Evolutionary conservation across 768 basidiomycete species (phyloP).

Genomic region (Suillus subaureus): DNA sequence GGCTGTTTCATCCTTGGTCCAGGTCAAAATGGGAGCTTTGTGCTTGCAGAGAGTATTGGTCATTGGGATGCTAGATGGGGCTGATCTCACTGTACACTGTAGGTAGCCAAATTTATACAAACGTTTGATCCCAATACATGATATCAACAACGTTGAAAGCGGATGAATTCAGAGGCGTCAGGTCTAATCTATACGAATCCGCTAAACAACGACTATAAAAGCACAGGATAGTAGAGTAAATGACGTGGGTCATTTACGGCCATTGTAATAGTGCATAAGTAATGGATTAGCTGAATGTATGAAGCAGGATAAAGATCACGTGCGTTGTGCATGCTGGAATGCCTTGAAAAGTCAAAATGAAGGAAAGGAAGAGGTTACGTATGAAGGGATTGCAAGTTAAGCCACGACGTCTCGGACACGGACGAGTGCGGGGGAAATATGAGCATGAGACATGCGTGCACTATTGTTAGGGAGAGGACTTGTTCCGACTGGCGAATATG

Average conservation of each 20-base stretch:
- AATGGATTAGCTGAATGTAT: conserved; percentile 35
- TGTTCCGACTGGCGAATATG: conserved; percentile 38
- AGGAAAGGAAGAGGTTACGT: conserved; percentile 12
- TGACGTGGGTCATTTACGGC: conserved; percentile 24
- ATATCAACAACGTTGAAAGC: conserved; percentile 41
- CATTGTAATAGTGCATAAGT: conserved; percentile 38
- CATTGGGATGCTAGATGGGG: conserved; percentile 46
- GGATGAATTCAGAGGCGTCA: conserved; percentile 30
- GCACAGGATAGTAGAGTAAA: conserved; percentile 37
- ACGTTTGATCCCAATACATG: not conserved
- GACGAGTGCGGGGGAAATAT: conserved; percentile 49
- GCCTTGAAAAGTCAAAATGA: conserved; percentile 17
- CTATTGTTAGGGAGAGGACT: conserved; percentile 57
- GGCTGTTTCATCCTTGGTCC: conserved; percentile 45
- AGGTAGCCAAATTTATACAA: not conserved
- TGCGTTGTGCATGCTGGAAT: conserved; percentile 20
- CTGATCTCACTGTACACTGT: conserved; percentile 16
- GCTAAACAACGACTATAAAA: conserved; percentile 33
- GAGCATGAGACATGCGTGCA: conserved; percentile 62
- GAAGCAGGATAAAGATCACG: conserved; percentile 22
- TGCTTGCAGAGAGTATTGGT: conserved; percentile 46
- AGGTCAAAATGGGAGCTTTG: conserved; percentile 36
- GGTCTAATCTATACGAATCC: conserved; percentile 35
- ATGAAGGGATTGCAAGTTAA: conserved; percentile 17
- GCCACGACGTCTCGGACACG: conserved; percentile 45